A percentile compares a stretch with the other conserved stretches of the same genome.
These are phyloP conservation scores for Pyrrhoderma lamaoense DNA, from an alignment of 1,284 basidiomycete species.

Conservation along the genomic window DNA sequence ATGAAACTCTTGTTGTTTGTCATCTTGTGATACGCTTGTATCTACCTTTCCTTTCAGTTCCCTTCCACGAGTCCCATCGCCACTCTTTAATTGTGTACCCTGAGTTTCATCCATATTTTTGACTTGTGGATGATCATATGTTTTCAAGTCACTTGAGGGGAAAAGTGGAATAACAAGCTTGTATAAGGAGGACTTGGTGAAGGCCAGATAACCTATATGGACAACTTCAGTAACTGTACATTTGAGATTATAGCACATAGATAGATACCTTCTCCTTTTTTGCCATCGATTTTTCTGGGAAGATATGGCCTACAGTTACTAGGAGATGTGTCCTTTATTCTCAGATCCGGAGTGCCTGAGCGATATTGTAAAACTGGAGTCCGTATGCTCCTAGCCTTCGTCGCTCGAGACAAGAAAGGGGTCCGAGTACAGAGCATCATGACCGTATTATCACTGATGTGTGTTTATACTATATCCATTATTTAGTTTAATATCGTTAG, in stretches of 20 bases:
- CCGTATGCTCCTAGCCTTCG: too few species aligned
- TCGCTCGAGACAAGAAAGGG: too few species aligned
- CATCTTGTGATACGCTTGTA: not conserved
- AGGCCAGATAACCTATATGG: slow-evolving; percentile 15
- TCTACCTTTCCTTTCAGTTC: slow-evolving; percentile 8
- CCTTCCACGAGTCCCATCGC: slow-evolving; percentile 7
- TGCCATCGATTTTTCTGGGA: not conserved
- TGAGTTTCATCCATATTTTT: not conserved
- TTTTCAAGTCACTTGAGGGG: not conserved
- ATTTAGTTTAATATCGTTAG: too few species aligned
- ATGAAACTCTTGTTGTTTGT: not conserved
- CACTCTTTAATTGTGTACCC: not conserved
- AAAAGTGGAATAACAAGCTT: slow-evolving; percentile 16
- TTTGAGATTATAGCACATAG: not conserved
- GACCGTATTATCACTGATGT: too few species aligned
- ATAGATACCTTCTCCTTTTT: slow-evolving; percentile 7
- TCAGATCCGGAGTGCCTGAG: slow-evolving; percentile 1
- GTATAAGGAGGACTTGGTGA: slow-evolving; percentile 18
- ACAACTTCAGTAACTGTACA: not conserved
- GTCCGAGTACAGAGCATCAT: too few species aligned
- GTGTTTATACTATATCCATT: too few species aligned
- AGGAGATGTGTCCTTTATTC: slow-evolving; percentile 5
- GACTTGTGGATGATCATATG: not conserved
- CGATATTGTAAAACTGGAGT: not conserved
- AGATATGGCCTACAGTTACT: slow-evolving; percentile 4